Conservation (phyloP, 1,284 basidiomycete genomes). For the Ustilago esculenta region DNA sequence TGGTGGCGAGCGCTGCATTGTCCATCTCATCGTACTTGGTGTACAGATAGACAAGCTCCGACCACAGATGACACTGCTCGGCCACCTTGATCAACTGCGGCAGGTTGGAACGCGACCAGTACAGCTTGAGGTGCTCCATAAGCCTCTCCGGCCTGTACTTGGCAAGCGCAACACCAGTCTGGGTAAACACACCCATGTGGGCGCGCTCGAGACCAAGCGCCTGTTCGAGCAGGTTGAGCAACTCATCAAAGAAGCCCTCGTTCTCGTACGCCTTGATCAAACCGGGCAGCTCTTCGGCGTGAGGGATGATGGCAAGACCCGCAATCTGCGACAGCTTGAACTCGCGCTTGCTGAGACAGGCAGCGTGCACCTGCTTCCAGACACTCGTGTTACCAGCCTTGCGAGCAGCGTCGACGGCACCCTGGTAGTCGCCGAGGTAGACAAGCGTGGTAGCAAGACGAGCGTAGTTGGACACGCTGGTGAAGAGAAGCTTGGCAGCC, state of each 20-base stretch:
- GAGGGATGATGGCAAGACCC: constrained; percentile 67
- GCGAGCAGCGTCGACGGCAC: constrained; percentile 95
- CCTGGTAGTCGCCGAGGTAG: constrained; percentile 97
- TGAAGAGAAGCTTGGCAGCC: constrained; percentile 93
- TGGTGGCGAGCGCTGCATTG: constrained; percentile 96
- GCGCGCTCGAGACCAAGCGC: constrained; percentile 91
- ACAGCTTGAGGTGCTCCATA: constrained; percentile 98
- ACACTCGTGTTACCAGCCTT: constrained; percentile 99
- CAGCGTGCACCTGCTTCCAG: constrained; percentile 99
- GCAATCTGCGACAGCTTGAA: constrained; percentile 95
- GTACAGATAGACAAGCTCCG: constrained; percentile 97
- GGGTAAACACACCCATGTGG: constrained; percentile 86
- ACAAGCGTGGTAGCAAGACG: constrained; percentile 97
- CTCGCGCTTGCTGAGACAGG: constrained; percentile 95
- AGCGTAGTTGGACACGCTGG: constrained; percentile 98
- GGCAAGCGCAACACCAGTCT: constrained; percentile 91
- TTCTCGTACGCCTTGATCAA: constrained; percentile 88
- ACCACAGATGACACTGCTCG: constrained; percentile 96
- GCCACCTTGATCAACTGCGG: constrained; percentile 93
- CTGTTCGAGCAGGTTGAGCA: constrained; percentile 89
- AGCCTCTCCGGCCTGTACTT: constrained; percentile 97
- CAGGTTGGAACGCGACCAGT: constrained; percentile 96
- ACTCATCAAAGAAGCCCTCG: constrained; percentile 92
- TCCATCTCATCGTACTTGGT: constrained; percentile 97
- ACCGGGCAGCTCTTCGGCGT: constrained; percentile 84